Evolutionary conservation across 2,329 filamentous ascomycete genomes (phyloP), one percentile per base, ranked within the genome.

Genomic region (Balansia obtecta): DNA sequence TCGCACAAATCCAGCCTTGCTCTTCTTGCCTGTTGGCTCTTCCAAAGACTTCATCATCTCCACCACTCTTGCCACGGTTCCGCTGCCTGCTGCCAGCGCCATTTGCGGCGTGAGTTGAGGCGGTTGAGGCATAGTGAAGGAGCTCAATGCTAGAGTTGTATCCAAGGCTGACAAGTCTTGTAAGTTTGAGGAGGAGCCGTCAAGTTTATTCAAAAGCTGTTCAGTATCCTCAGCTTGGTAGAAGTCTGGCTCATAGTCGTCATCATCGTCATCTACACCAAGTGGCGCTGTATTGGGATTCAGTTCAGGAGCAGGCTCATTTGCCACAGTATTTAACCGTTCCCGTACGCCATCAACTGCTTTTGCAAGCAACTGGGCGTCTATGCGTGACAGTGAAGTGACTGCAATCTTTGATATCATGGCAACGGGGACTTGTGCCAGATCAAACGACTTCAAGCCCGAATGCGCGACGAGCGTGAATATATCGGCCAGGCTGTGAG

Each of bases 171-270:
- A 49, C 10, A 56, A 51, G 18, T 63, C 58, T 16, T 46, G 43
- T 7, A 60, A 56, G 1, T 77, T 75, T 4, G 80, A 70, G n/a
- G 83, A 76, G 5, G 82, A 74, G 53, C 79, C 79, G 61, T 91
- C 86, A 13, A 88, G 73, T 62, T 86, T 86, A 65, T 91, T 87
- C 46, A 85, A 68, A 33, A 88, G 82, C 61, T 91, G 86, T 60
- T 89, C 85, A 1, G 80, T 80, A 56, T 88, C 82, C 64, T 94
- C 88, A 37, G 82, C 80, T 9, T 85, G 77, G 52, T 84, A 81
- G 57, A 88, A 89, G 61, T 94, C 86, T 0, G 91, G 90, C 60
- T 96, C 91, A 61, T 96, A 96, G 58, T 95, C 88, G 52, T 72
- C 70, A 43, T 95, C 88, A 18, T 95, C 90, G 41, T 95, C 89